Base-by-base conservation (phyloP, 164 flowering plant genomes). In the Vitis rupestris region DNA sequence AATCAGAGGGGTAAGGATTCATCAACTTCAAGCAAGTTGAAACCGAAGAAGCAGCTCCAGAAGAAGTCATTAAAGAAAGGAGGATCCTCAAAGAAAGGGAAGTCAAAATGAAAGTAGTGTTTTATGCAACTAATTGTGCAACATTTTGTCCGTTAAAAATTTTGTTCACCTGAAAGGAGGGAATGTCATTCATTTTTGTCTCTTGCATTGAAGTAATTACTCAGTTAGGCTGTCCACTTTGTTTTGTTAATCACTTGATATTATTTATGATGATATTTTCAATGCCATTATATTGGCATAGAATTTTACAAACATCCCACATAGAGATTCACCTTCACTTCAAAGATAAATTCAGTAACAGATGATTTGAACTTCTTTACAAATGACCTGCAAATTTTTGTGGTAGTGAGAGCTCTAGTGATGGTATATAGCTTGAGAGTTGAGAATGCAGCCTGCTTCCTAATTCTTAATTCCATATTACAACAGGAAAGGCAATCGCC, bases 1-100 rank as follows among this genome's bases (percentile, higher is more conserved):
- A 83, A 69, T 67, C 79, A 76, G 27, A 63, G 66, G 14, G 85
- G 72, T 16, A 76, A 81, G 49, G 67, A 80, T 19, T 83, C 84
- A 0, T 69, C 89, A 30, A 63, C 73, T n/a, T 73, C 85, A 8
- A 78, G 76, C 77, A 93, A 87, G 75, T 78, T 88, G 76, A 90
- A 86, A 69, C 80, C 93, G 3, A 82, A 82, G 50, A 82, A 79
- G 63, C 81, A 79, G 50, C 19, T 80, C 29, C 59, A 72, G 59
- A 88, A 90, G 79, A 83, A 80, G 72, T 53, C 83, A 27, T 57
- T 57, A 29, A 69, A 72, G 60, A 73, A 75, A 47, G 78, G 66
- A 63, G 65, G 81, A 8, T 71, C 82, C 4, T 57, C 84, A 4
- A 78, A 74, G 77, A 75, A 78, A 66, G 78, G 75, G 19, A 74